Percentiles rank a stretch among this genome's conserved stretches.
phyloP scores from a whole-genome alignment of 1,139 yeast genomes.

The Geotrichum fermentans region DNA sequence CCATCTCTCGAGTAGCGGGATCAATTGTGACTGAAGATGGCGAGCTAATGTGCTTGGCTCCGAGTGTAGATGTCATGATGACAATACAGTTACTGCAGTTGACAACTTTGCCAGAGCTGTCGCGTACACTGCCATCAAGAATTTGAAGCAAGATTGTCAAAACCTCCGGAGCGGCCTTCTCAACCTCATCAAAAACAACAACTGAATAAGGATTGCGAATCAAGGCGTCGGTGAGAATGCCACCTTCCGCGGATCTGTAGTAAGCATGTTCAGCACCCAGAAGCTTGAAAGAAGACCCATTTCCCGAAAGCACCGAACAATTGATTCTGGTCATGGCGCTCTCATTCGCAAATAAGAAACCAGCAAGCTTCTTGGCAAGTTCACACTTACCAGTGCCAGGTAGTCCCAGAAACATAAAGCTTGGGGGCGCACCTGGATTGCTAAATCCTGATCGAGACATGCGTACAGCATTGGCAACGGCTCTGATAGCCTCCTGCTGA shows the following conservation, averaged over 20 bases:
- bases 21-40: constrained; percentile 55
- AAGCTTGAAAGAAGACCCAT: constrained; percentile 88
- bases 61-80: constrained; percentile 94
- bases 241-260: constrained; percentile 96
- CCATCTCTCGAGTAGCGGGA: constrained; percentile 4
- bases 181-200: constrained; percentile 90
- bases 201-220: constrained; percentile 91
- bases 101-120: constrained; percentile 88
- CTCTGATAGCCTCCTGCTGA: constrained; percentile 90
- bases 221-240: constrained; percentile 85
- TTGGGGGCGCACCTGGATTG: constrained; percentile 92
- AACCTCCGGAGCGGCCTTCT: constrained; percentile 97
- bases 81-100: constrained; percentile 88
- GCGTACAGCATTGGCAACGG: constrained; percentile 91
- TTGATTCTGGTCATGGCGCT: constrained; percentile 94
- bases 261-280: constrained; percentile 98
- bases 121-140: constrained; percentile 89
- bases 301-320: constrained; percentile 92
- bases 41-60: constrained; percentile 79
- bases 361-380: constrained; percentile 91
- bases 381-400: constrained; percentile 98
- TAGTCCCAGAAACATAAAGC: constrained; percentile 87
- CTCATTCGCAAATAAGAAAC: constrained; percentile 90
- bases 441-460: constrained; percentile 88
- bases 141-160: constrained; percentile 84